These are phyloP conservation scores for Salix exigua DNA, from an alignment of 345 rosid species.

Conservation along the genomic window DNA sequence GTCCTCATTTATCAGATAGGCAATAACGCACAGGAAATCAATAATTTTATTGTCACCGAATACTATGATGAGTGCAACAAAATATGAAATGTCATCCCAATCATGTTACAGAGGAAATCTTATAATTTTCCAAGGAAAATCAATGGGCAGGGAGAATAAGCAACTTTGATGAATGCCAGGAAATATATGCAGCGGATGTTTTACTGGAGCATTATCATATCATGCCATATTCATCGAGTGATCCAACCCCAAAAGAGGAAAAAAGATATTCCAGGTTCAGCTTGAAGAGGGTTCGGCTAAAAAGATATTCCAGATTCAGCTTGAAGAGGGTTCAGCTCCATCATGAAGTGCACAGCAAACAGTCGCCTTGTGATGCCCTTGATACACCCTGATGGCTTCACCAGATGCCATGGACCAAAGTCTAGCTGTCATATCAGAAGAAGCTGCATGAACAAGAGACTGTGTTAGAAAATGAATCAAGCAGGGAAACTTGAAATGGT, in stretches of 20 bases:
- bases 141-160: not conserved
- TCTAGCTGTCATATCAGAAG: constrained; percentile 84
- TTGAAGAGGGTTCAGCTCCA: constrained; percentile 56
- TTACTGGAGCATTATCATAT: not conserved
- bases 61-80: not conserved
- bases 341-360: constrained; percentile 97
- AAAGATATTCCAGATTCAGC: constrained; percentile 20
- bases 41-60: not conserved
- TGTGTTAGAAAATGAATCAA: not conserved
- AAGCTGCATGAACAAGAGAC: constrained; percentile 44
- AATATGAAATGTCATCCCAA: not conserved
- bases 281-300: constrained; percentile 46
- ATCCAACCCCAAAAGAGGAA: not conserved
- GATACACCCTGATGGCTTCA: constrained; percentile 63
- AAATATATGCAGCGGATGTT: not conserved
- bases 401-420: constrained; percentile 75
- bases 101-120: not conserved
- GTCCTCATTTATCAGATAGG: too few species aligned
- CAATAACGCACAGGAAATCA: not conserved
- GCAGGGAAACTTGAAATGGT: not conserved
- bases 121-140: not conserved
- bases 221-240: not conserved
- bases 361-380: constrained; percentile 89
- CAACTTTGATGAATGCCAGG: not conserved
- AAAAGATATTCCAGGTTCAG: constrained; percentile 18